Conservation (phyloP, 768 basidiomycete species). For the Podaxis sp. region DNA sequence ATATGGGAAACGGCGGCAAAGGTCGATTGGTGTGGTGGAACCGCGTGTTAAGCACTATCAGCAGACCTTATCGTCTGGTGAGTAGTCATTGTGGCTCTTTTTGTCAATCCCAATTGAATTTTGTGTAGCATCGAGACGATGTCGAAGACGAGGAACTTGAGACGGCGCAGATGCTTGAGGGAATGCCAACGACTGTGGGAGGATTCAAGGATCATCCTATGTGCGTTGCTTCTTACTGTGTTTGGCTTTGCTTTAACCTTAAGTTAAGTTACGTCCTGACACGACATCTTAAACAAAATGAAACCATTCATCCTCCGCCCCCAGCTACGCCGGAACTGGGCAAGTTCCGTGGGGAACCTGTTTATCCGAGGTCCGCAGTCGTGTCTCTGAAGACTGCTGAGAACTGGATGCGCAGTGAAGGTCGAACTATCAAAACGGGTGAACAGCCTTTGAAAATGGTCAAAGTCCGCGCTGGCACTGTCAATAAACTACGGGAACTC, state of each 20-base stretch:
- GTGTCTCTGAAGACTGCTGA: conserved; percentile 87
- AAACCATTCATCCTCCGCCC: conserved; percentile 74
- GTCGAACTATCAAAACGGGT: conserved; percentile 65
- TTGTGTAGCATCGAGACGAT: conserved; percentile 79
- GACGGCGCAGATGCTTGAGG: conserved; percentile 72
- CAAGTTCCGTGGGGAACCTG: conserved; percentile 88
- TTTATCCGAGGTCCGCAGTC: conserved; percentile 82
- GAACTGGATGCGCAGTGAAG: conserved; percentile 87
- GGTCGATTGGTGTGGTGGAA: conserved; percentile 86
- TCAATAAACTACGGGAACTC: conserved; percentile 68
- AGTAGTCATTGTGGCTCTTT: conserved; percentile 21
- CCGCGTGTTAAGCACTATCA: conserved; percentile 53
- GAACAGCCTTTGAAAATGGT: conserved; percentile 88
- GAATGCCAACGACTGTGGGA: conserved; percentile 85
- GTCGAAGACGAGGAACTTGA: conserved; percentile 88
- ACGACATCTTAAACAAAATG: conserved; percentile 84
- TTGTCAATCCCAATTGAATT: conserved; percentile 14
- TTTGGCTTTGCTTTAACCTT: neutral
- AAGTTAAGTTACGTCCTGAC: conserved; percentile 53
- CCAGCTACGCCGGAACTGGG: conserved; percentile 69
- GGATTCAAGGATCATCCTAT: conserved; percentile 97
- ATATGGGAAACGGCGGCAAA: conserved; percentile 43
- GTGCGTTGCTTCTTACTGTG: conserved; percentile 35
- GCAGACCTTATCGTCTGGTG: conserved; percentile 81
- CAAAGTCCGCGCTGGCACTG: conserved; percentile 79